A percentile compares a stretch with the other conserved stretches of the same genome.
phyloP scores from a whole-genome alignment of 2,329 filamentous ascomycete genomes.

The Plenodomus lindquistii region DNA sequence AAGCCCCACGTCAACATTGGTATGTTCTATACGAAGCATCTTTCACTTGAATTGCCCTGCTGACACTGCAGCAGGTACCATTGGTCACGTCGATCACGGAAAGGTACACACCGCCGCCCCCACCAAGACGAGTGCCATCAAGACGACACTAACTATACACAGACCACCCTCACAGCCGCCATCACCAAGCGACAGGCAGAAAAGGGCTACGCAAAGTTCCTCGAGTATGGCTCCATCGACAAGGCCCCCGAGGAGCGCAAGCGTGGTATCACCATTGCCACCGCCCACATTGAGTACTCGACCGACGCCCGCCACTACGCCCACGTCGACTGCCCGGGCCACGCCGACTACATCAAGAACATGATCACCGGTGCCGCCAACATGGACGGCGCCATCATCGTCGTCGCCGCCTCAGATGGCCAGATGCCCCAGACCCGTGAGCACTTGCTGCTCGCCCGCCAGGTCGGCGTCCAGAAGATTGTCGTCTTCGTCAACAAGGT shows the following conservation, averaged over 20 bases:
- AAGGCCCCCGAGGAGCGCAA: conserved; percentile 99
- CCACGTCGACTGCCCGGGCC: conserved; percentile 98
- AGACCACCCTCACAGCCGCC: conserved; percentile 97
- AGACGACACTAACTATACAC: conserved; percentile 15
- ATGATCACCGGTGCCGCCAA: conserved; percentile 99
- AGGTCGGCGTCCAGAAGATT: conserved; percentile 97
- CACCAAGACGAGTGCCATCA: conserved; percentile 12
- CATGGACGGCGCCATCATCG: conserved; percentile 99
- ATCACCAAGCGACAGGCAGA: conserved; percentile 98
- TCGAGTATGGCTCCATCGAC: conserved; percentile 97
- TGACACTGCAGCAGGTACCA: conserved; percentile 70
- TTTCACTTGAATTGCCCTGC: neutral
- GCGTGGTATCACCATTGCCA: conserved; percentile 99
- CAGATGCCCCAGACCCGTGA: conserved; percentile 99
- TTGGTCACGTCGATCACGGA: conserved; percentile 99
- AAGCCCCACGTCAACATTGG: conserved; percentile 99
- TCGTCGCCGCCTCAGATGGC: conserved; percentile 96
- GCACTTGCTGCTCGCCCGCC: conserved; percentile 94
- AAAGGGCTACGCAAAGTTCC: conserved; percentile 90
- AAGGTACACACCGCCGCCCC: conserved; percentile 65
- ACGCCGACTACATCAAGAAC: conserved; percentile 99
- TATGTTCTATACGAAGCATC: conserved; percentile 46
- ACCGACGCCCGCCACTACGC: conserved; percentile 96
- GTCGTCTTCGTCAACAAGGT: conserved; percentile 99
- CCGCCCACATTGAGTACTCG: conserved; percentile 97